A percentile compares a stretch with the other conserved stretches of the same genome.
Conservation (phyloP, 495 filamentous ascomycete species). For the Hypoxylon intermedium region DNA sequence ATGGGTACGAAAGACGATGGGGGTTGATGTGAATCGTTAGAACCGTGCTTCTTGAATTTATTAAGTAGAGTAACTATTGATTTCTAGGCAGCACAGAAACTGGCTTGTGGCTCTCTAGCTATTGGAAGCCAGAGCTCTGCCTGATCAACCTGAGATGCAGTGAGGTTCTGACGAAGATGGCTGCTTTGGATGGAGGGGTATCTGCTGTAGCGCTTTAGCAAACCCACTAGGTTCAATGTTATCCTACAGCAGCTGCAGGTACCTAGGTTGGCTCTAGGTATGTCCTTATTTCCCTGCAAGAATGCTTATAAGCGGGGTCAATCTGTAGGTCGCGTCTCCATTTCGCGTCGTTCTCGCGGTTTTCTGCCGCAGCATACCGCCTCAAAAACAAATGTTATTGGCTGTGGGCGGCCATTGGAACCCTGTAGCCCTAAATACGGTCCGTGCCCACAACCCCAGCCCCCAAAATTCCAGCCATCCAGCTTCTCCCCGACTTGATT, state of each 20-base stretch:
- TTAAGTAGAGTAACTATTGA: too few species aligned
- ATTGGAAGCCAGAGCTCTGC: too few species aligned
- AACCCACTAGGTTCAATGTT: too few species aligned
- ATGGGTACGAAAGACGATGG: too few species aligned
- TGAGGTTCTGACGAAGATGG: too few species aligned
- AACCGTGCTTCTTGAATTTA: too few species aligned
- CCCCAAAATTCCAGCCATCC: slow-evolving; percentile 17
- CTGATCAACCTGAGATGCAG: too few species aligned
- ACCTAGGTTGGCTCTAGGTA: background rate
- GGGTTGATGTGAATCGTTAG: too few species aligned
- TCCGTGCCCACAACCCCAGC: slow-evolving; percentile 28
- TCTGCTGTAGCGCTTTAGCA: too few species aligned
- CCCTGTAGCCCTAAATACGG: slow-evolving; percentile 34
- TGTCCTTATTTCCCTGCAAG: background rate
- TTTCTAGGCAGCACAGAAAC: too few species aligned
- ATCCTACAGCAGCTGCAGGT: slow-evolving; percentile 19
- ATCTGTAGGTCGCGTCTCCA: slow-evolving; percentile 9
- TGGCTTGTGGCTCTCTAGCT: too few species aligned
- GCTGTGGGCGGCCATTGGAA: background rate
- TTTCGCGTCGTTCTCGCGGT: slow-evolving; percentile 26
- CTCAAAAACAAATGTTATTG: slow-evolving; percentile 11
- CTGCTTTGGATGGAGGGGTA: too few species aligned
- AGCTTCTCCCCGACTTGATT: background rate
- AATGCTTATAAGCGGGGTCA: slow-evolving; percentile 23
- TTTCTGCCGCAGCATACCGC: slow-evolving; percentile 13